phyloP scores from a whole-genome alignment of 2,329 filamentous ascomycete genomes.

The Ceratocystis harringtonii region DNA sequence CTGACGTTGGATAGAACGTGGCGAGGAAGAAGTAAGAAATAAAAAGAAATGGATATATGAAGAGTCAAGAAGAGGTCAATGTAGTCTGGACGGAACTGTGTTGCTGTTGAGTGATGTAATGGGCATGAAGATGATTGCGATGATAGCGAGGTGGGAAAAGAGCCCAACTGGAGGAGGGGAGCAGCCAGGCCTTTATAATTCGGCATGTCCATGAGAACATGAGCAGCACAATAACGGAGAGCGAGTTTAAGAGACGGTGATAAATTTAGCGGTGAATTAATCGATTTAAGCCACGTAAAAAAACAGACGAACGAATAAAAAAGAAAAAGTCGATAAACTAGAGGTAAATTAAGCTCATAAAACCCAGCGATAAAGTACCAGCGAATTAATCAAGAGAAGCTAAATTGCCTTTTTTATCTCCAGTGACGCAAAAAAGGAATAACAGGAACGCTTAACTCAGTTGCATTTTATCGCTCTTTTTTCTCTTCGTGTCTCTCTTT shows the following conservation, averaged over 20 bases:
- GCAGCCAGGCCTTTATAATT: slow-evolving; percentile 2
- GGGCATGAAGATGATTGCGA: neutral
- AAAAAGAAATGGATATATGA: no score
- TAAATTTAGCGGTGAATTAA: neutral
- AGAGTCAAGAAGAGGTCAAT: neutral
- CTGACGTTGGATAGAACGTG: no score
- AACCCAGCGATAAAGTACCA: neutral
- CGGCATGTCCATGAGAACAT: neutral
- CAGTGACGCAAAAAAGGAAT: neutral
- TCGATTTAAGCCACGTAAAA: neutral
- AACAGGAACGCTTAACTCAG: neutral
- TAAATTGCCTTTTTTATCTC: neutral
- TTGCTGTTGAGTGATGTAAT: neutral
- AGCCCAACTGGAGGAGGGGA: neutral
- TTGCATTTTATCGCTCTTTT: neutral
- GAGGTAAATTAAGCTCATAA: neutral
- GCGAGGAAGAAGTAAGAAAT: no score
- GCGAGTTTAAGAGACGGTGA: neutral
- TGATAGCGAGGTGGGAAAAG: neutral
- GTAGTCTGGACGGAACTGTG: neutral
- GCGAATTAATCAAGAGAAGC: neutral
- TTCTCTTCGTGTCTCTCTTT: neutral
- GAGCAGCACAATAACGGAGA: neutral
- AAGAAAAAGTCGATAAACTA: neutral
- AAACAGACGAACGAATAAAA: neutral